phyloP scores from a whole-genome alignment of 345 rosid species.

The Geranium brycei region DNA sequence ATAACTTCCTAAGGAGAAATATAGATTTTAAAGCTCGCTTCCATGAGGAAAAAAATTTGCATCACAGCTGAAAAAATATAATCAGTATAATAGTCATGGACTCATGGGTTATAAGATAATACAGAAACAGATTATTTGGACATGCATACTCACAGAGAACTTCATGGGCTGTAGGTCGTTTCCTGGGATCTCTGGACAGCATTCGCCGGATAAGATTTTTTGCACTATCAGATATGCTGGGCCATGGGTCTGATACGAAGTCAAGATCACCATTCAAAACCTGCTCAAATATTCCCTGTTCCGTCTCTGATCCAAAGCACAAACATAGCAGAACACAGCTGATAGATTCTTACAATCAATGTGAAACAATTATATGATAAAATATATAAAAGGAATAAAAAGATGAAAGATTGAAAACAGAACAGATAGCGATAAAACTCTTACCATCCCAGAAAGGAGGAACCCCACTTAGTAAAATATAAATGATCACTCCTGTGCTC shows the following conservation, averaged over 20 bases:
- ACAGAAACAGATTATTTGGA: not conserved
- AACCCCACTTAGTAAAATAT: slow-evolving; percentile 78
- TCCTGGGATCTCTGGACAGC: slow-evolving; percentile 75
- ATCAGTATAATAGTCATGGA: too few species aligned
- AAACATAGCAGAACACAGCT: slow-evolving; percentile 2
- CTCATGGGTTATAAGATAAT: not conserved
- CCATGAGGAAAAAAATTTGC: not conserved
- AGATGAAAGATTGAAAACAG: not conserved
- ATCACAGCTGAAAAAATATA: not conserved
- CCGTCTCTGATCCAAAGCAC: slow-evolving; percentile 52
- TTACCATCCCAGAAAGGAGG: slow-evolving; percentile 99
- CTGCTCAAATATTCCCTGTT: slow-evolving; percentile 94
- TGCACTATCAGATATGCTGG: slow-evolving; percentile 63
- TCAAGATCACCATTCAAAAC: slow-evolving; percentile 87
- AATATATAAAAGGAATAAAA: not conserved
- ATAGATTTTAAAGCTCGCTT: not conserved
- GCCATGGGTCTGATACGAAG: slow-evolving; percentile 94
- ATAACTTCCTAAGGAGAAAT: too few species aligned
- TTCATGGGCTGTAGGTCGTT: slow-evolving; percentile 71
- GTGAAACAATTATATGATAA: not conserved
- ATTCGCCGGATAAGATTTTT: slow-evolving; percentile 79
- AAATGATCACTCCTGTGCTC: slow-evolving; percentile 95
- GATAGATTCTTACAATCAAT: not conserved
- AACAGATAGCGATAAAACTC: slow-evolving; percentile 7
- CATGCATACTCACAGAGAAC: slow-evolving; percentile 62